These are phyloP conservation scores for Plicaturopsis crispa DNA, from an alignment of 768 basidiomycete species.

Conservation along the genomic window DNA sequence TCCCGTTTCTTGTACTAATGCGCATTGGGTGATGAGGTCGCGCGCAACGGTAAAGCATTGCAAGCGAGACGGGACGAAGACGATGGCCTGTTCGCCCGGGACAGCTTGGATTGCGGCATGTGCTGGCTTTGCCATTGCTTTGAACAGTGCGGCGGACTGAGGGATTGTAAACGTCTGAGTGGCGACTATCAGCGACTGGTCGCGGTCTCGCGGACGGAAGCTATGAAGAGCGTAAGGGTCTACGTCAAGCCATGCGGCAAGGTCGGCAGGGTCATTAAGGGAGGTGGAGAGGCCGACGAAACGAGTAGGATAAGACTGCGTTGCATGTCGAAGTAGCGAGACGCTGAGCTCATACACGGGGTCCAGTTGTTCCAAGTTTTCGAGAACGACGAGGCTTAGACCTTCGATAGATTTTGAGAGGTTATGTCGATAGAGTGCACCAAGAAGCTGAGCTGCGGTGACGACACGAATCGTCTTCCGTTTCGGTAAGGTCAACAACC, in stretches of 20 bases:
- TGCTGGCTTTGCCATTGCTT: conserved; percentile 87
- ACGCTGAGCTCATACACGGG: conserved; percentile 74
- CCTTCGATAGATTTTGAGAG: conserved; percentile 22
- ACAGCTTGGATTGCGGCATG: conserved; percentile 62
- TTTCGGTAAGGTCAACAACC: conserved; percentile 26
- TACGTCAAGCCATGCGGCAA: conserved; percentile 81
- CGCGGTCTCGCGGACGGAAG: conserved; percentile 79
- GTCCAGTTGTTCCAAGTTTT: conserved; percentile 81
- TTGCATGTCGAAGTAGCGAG: conserved; percentile 61
- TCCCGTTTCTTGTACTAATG: conserved; percentile 62
- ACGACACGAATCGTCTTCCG: conserved; percentile 46
- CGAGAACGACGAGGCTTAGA: conserved; percentile 68
- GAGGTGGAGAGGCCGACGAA: conserved; percentile 74
- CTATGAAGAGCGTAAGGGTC: conserved; percentile 54
- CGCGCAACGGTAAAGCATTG: conserved; percentile 70
- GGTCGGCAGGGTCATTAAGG: conserved; percentile 70
- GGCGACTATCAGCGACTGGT: conserved; percentile 63
- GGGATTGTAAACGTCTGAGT: conserved; percentile 80
- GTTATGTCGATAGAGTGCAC: conserved; percentile 27
- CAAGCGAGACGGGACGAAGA: conserved; percentile 82
- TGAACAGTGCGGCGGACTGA: conserved; percentile 81
- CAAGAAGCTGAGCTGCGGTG: conserved; percentile 45
- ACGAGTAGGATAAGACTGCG: conserved; percentile 55
- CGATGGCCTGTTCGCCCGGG: conserved; percentile 46
- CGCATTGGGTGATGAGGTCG: conserved; percentile 85